A percentile compares a stretch with the other conserved stretches of the same genome.
These are phyloP conservation scores for Alliaria petiolata DNA, from an alignment of 345 rosid species.

Conservation along the genomic window DNA sequence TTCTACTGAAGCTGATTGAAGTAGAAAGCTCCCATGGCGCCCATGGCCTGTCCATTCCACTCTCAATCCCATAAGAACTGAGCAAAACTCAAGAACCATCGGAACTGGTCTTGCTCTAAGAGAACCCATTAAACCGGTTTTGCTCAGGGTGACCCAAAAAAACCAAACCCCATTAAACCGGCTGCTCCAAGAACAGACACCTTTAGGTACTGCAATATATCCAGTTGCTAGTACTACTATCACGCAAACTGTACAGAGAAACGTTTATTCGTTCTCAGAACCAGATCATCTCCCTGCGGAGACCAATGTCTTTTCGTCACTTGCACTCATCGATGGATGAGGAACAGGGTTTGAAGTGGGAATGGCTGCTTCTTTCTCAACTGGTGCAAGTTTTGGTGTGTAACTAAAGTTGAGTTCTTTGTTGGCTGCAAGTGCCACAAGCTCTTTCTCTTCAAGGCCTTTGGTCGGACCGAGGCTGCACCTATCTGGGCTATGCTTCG, in stretches of 20 bases:
- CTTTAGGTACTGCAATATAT: constrained; percentile 13
- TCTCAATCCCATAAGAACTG: constrained; percentile 5
- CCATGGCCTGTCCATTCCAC: background rate
- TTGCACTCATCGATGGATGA: constrained; percentile 5
- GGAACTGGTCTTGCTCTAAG: constrained; percentile 8
- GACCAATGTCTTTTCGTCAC: constrained; percentile 21
- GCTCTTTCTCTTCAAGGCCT: constrained; percentile 94
- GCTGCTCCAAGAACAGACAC: constrained; percentile 12
- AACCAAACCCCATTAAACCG: constrained; percentile 29
- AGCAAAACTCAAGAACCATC: constrained; percentile 20
- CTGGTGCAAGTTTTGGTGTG: constrained; percentile 40
- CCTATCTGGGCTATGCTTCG: constrained; percentile 70
- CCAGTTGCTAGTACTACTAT: constrained; percentile 10
- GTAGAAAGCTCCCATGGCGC: constrained; percentile 7
- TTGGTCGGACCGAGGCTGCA: constrained; percentile 77
- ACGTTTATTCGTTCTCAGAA: background rate
- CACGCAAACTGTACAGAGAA: constrained; percentile 25
- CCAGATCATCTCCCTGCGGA: constrained; percentile 23
- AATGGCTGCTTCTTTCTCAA: constrained; percentile 18
- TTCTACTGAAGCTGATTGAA: constrained; percentile 10
- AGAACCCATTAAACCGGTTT: constrained; percentile 4
- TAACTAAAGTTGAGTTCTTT: constrained; percentile 72
- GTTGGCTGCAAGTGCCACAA: constrained; percentile 77
- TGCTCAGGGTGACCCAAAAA: constrained; percentile 12
- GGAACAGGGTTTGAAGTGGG: constrained; percentile 8